Conservation (phyloP, 352 stramenopile genomes). For the Phytophthora cryptogea region DNA sequence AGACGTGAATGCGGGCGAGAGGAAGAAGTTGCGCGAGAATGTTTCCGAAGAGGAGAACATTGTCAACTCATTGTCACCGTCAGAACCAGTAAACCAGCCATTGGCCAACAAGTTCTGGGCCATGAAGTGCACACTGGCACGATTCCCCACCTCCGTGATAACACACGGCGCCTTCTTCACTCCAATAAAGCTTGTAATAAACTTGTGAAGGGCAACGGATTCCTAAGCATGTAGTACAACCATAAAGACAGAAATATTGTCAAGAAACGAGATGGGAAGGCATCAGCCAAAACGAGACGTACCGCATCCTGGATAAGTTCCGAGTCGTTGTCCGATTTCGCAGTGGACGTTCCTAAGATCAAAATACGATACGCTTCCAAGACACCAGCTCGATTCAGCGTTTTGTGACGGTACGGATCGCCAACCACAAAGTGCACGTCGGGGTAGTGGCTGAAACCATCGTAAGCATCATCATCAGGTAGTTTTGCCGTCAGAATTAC, state of each 20-base stretch:
- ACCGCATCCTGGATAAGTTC: slow-evolving; percentile 81
- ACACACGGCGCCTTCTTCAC: slow-evolving; percentile 59
- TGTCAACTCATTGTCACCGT: slow-evolving; percentile 34
- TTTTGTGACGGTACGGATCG: slow-evolving; percentile 61
- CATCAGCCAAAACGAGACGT: slow-evolving; percentile 6
- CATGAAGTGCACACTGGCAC: slow-evolving; percentile 85
- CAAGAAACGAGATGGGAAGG: background rate
- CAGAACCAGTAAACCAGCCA: slow-evolving; percentile 59
- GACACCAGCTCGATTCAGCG: slow-evolving; percentile 67
- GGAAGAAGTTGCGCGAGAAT: slow-evolving; percentile 82
- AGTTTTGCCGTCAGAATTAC: slow-evolving; percentile 66
- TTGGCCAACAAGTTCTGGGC: slow-evolving; percentile 73
- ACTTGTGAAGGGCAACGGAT: slow-evolving; percentile 84
- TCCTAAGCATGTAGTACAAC: slow-evolving; percentile 36
- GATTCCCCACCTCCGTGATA: slow-evolving; percentile 82
- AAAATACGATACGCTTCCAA: slow-evolving; percentile 68
- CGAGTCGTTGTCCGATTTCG: slow-evolving; percentile 58
- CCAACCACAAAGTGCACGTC: slow-evolving; percentile 78
- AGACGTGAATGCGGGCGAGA: slow-evolving; percentile 82
- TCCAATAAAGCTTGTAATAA: slow-evolving; percentile 70
- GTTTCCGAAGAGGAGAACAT: slow-evolving; percentile 54
- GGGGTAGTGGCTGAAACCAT: slow-evolving; percentile 68
- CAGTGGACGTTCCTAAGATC: slow-evolving; percentile 69
- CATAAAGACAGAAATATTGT: background rate
- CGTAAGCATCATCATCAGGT: slow-evolving; percentile 62